Base-by-base conservation (phyloP, 768 basidiomycete species). In the Xanthoconium purpureum region DNA sequence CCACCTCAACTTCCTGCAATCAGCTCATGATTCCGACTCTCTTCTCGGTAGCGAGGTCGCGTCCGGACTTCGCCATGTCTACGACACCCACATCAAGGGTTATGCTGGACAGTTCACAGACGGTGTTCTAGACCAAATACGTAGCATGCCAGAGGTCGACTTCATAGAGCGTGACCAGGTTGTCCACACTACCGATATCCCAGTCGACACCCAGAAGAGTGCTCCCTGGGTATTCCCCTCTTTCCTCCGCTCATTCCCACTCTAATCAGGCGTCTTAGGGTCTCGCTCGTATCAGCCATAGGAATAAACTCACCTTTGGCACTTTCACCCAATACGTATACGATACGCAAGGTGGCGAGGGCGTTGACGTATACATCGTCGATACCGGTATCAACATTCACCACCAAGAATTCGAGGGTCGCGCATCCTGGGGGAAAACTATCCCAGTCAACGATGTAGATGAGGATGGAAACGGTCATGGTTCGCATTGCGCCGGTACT, bases 101-200 rank as follows among this genome's bases (percentile, higher is more conserved):
- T 97, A 95, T 70, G 80, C 93, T 24, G 95, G 93, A 37, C 77
- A 73, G 63, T 95, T 98, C 78, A 81, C 85, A 18, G 73, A 82
- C 30, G 66, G 71, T 32, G 87, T 88, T 42, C 68, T 99, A 49
- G 81, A 91, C 52, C 79, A 82, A 65, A 85, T 99, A 70, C 81
- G 96, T 51, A 72, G 79, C 48, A 79, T 87, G 78, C 94, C 94
- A 11, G 94, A 96, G 71, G 95, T 99, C 33, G 89, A 85, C 17
- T 96, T 89, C 67, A 78, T 99, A 50, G 97, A 99, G 79, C 83
- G 80, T 55, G 97, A 99, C 79, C 94, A 97, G 77, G 77, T 95
- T 64, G 93, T 98, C n/a, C 82, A 77, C 56, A 88, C 90, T 3
- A 79, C 80, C 62, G 59, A 64, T 0, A 32, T 65, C 17, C 50